Evolutionary conservation across 2,329 filamentous ascomycete species (phyloP).

Genomic region (Pseudogymnoascus sp.): DNA sequence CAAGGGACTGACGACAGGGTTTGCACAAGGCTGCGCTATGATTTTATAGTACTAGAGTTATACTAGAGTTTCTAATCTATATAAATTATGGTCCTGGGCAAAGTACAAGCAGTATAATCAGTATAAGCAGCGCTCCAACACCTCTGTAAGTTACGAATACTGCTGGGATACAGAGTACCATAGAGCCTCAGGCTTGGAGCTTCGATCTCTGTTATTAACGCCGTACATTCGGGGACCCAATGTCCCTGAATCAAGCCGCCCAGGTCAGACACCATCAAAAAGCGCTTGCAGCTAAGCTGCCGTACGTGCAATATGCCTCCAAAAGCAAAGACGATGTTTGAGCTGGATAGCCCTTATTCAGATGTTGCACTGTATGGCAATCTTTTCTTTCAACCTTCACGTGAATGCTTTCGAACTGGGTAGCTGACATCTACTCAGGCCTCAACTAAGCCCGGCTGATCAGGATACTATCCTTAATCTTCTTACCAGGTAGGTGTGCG

Average conservation of each 20-base stretch:
- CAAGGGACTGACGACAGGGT: conserved; percentile 1
- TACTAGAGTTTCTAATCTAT: neutral
- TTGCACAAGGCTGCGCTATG: conserved; percentile 7
- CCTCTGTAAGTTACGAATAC: neutral
- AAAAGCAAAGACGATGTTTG: conserved; percentile 52
- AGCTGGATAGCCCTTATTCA: conserved; percentile 60
- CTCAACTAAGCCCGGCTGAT: conserved; percentile 47
- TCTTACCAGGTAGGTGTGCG: conserved; percentile 52
- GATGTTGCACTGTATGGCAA: conserved; percentile 48
- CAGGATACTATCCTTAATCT: conserved; percentile 61
- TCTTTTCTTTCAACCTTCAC: neutral
- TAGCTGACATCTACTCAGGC: conserved; percentile 40
- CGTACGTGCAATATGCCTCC: conserved; percentile 36
- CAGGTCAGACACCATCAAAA: neutral
- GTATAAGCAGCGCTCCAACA: neutral
- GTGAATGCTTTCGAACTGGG: neutral
- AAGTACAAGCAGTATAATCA: too few relatives aligned
- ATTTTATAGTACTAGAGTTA: neutral
- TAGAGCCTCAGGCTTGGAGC: neutral
- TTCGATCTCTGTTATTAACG: neutral
- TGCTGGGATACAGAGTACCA: neutral
- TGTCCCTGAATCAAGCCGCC: neutral
- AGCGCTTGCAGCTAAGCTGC: neutral
- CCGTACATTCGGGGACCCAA: neutral
- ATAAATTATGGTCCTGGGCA: neutral